Conservation (phyloP, 1,284 basidiomycete genomes). For the Cystobasidium sp. region DNA sequence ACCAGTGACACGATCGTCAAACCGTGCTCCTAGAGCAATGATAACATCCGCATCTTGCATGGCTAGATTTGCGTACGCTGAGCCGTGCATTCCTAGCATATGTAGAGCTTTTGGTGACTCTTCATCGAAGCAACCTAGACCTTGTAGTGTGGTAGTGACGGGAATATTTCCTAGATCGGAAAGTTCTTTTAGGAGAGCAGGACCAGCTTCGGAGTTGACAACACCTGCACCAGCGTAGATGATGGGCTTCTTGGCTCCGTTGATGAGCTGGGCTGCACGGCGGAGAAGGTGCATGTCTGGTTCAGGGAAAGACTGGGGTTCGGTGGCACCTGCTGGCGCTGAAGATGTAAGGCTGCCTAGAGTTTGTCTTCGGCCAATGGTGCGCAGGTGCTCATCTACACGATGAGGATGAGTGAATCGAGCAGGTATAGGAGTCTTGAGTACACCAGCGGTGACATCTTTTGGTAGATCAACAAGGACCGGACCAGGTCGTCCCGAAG, state of each 20-base stretch:
- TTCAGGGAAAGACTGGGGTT: slow-evolving; percentile 38
- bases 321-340: slow-evolving; percentile 24
- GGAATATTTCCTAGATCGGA: slow-evolving; percentile 88
- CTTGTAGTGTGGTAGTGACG: slow-evolving; percentile 94
- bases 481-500: slow-evolving; percentile 92
- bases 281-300: slow-evolving; percentile 70
- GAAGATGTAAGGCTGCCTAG: slow-evolving; percentile 36
- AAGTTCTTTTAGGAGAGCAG: slow-evolving; percentile 79
- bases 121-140: slow-evolving; percentile 95
- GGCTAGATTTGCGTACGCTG: slow-evolving; percentile 94
- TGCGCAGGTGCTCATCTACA: slow-evolving; percentile 35
- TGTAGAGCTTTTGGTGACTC: slow-evolving; percentile 79
- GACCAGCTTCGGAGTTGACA: slow-evolving; percentile 79
- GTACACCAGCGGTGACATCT: slow-evolving; percentile 91
- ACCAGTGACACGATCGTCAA: slow-evolving; percentile 97
- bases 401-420: slow-evolving; percentile 82
- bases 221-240: slow-evolving; percentile 95
- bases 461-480: slow-evolving; percentile 97
- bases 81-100: slow-evolving; percentile 99
- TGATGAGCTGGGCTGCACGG: slow-evolving; percentile 87
- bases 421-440: slow-evolving; percentile 83
- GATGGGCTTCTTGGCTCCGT: slow-evolving; percentile 85
- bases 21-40: slow-evolving; percentile 92
- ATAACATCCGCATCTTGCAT: slow-evolving; percentile 98
- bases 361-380: slow-evolving; percentile 28